Evolutionary conservation across 2,329 filamentous ascomycete genomes (phyloP), one percentile per base, ranked within the genome.

Genomic region (Ophiostoma himal-ulmi): DNA sequence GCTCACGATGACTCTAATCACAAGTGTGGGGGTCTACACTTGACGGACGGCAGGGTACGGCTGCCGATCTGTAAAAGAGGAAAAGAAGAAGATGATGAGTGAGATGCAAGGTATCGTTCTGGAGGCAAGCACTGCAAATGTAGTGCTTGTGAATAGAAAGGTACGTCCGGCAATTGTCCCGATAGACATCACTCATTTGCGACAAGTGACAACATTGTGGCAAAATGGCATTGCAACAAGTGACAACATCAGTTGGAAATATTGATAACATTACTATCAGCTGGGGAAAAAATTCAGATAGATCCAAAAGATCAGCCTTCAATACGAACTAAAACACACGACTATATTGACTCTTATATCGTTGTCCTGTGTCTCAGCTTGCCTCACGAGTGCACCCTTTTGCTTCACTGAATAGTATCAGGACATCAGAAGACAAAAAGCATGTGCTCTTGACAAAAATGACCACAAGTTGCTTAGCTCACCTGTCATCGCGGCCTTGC

Each of bases 21-120:
- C 48, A 66, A 39, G 60, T 69, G 68, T 69, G 68, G 68, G 68
- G 62, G 62, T 70, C 13, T 14, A 17, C 48, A 14, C 6, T 34
- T 44, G 60, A 65, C 34, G 68, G 60, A 66, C 34, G 41, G 62
- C 60, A 20, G 62, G 34, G 68, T 60, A 37, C 69, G 69, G 48
- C 62, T 70, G 69, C 22, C 62, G 69, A 70, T 70, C 64, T 70
- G 48, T 26, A 60, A 60, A 66, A 54, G 30, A 36, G 36, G 8
- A 48, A 20, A 48, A n/a, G 17, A 20, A 4, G 6, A n/a, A 48
- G n/a, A 57, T 26, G 52, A 57, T 57, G 52, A 57, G 52, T 57
- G n/a, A 57, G 52, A 26, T n/a, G 7, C 11, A 39, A 13, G 13
- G 22, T 54, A 54, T 48, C 5, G 5, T 48, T 48, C 44, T 20